A percentile compares a stretch with the other conserved stretches of the same genome.
Evolutionary conservation across 495 filamentous ascomycete species (phyloP).

Genomic region (Parathielavia hyrcaniae): DNA sequence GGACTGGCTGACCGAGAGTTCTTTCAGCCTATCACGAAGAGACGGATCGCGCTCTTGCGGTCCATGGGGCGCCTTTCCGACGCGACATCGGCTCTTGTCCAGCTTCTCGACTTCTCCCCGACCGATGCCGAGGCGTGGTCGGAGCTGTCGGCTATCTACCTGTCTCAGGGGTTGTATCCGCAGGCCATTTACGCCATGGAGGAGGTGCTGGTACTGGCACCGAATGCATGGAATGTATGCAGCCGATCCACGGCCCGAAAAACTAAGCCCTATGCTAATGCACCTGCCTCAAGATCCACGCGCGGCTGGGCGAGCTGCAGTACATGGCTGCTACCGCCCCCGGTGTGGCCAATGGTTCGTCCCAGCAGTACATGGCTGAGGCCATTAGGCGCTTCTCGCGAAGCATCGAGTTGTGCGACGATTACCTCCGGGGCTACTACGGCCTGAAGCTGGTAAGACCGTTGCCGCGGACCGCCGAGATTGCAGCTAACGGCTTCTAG

Average conservation of each 20-base stretch:
- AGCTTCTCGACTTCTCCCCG: conserved; percentile 73
- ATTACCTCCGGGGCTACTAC: conserved; percentile 88
- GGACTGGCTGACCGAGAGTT: conserved; percentile 21
- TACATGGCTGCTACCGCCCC: conserved; percentile 58
- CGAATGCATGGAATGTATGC: conserved; percentile 91
- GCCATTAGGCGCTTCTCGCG: conserved; percentile 78
- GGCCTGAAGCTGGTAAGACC: conserved; percentile 72
- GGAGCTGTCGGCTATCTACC: conserved; percentile 81
- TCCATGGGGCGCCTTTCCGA: conserved; percentile 62
- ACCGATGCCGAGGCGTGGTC: conserved; percentile 94
- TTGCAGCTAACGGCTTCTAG: conserved; percentile 28
- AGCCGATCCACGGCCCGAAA: conserved; percentile 10
- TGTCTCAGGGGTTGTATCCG: conserved; percentile 62
- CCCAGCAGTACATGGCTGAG: conserved; percentile 53
- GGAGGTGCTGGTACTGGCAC: conserved; percentile 80
- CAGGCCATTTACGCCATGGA: conserved; percentile 88
- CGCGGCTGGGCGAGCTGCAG: conserved; percentile 74
- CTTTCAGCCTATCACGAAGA: conserved; percentile 72
- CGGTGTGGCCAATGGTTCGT: conserved; percentile 36
- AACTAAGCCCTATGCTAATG: conserved; percentile 28
- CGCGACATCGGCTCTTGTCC: conserved; percentile 64
- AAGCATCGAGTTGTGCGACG: conserved; percentile 87
- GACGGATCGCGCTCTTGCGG: conserved; percentile 71
- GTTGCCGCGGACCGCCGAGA: background rate
- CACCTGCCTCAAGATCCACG: conserved; percentile 61